Evolutionary conservation across 1,284 basidiomycete genomes (phyloP).

Genomic region (Pseudozyma thailandica): DNA sequence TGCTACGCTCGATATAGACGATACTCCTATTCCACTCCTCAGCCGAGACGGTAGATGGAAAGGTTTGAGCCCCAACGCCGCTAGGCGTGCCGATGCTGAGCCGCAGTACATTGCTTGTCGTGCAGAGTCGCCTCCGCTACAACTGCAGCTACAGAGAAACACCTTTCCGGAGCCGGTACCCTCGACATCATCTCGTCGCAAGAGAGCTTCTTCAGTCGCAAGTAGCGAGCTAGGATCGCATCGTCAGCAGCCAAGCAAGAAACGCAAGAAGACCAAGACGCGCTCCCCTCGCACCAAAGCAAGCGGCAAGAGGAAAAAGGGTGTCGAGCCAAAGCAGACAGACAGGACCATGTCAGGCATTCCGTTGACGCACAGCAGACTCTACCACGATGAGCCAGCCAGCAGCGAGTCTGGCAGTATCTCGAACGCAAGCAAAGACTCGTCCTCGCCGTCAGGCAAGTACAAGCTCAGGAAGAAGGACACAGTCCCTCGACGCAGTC

Average conservation of each 20-base stretch:
- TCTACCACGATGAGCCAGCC: background rate
- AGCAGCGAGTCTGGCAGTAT: slow-evolving; percentile 7
- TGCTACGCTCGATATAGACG: slow-evolving; percentile 13
- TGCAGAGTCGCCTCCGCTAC: too few relatives aligned
- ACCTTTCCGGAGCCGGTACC: background rate
- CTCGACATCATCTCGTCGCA: background rate
- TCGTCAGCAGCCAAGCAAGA: background rate
- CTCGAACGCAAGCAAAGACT: background rate
- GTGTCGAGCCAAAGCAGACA: background rate
- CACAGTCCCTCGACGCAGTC: slow-evolving; percentile 14
- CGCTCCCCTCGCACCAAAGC: background rate
- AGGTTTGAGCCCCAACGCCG: too few relatives aligned
- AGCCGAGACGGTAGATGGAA: slow-evolving; percentile 20
- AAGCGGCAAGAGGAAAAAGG: background rate
- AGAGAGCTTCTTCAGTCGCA: background rate
- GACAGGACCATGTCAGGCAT: background rate
- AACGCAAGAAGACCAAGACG: background rate
- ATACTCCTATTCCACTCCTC: slow-evolving; percentile 16
- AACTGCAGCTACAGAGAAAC: too few relatives aligned
- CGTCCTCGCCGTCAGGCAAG: slow-evolving; percentile 21
- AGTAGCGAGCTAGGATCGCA: background rate
- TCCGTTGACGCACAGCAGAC: background rate
- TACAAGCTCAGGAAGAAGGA: slow-evolving; percentile 27
- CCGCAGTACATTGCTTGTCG: too few relatives aligned
- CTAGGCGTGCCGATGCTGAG: background rate